Percentiles rank a stretch among this genome's conserved stretches.
Conservation (phyloP, 2,329 filamentous ascomycete species). For the Trichoderma sp. region DNA sequence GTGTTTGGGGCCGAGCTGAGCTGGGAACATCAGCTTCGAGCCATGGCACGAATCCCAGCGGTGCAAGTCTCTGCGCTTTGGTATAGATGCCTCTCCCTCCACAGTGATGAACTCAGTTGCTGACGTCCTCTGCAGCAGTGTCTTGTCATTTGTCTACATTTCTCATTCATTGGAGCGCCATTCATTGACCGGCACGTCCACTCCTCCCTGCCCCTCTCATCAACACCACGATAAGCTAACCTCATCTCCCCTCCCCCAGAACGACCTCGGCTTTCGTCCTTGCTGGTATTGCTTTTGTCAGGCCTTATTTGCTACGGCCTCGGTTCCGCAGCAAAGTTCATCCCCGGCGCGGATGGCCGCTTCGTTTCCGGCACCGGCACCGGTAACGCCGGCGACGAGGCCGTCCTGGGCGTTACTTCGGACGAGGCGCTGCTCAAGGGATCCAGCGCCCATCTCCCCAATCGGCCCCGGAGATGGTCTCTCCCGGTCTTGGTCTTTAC, state of each 20-base stretch:
- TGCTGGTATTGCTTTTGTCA: conserved; percentile 46
- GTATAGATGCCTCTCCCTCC: not conserved
- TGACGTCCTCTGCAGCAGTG: conserved; percentile 34
- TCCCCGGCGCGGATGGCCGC: conserved; percentile 46
- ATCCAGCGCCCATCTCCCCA: conserved; percentile 37
- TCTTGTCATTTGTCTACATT: conserved; percentile 48
- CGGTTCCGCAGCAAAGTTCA: conserved; percentile 44
- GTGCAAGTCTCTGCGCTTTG: conserved; percentile 19
- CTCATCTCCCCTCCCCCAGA: conserved; percentile 33
- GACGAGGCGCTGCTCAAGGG: conserved; percentile 34
- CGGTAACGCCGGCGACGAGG: conserved; percentile 21
- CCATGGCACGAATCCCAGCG: conserved; percentile 15
- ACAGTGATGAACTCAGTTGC: not conserved
- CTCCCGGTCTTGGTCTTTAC: conserved; percentile 43
- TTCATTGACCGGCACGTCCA: conserved; percentile 44
- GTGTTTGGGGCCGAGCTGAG: not conserved
- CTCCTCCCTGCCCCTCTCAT: not conserved
- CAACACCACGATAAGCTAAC: not conserved
- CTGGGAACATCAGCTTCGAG: not conserved
- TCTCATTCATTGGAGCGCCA: conserved; percentile 46
- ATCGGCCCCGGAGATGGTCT: conserved; percentile 46
- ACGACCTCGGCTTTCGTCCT: conserved; percentile 46
- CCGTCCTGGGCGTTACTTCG: conserved; percentile 18
- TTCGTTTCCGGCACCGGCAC: conserved; percentile 35
- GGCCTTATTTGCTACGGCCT: conserved; percentile 40